Evolutionary conservation across 2,329 filamentous ascomycete genomes (phyloP), one percentile per base, ranked within the genome.

Genomic region (Fusarium chuoi): DNA sequence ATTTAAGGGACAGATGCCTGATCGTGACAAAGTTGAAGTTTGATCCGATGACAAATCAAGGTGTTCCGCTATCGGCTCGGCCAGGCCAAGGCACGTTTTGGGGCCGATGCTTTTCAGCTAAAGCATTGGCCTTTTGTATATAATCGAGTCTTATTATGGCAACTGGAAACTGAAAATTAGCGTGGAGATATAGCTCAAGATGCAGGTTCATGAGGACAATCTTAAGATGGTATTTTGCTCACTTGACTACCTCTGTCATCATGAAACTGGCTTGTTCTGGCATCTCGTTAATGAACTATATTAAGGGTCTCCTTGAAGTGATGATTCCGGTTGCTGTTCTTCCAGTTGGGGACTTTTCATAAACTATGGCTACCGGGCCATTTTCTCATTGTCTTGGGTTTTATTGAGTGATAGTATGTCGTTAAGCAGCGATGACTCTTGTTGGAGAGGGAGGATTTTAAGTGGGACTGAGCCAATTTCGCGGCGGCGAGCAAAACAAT

Each of bases 401-500:
- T 24, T 44, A 6, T 9, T 18, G 12, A 28, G 39, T 18, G 10
- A 20, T 15, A 1, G 7, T 18, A 9, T 18, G n/a, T 22, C 12
- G 2, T 24, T 5, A 14, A 17, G 6, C 30, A 15, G 33, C 4
- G 7, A 26, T n/a, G 3, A 15, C 22, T 36, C 41, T n/a, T 38
- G 38, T 24, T 39, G 39, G 58, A 10, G 48, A 56, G 36, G 20
- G 18, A 30, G n/a, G 15, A 20, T 61, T 68, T 55, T 44, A 51
- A 68, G 66, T 69, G 66, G 66, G 51, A 26, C 65, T 69, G 66
- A 69, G 66, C 51, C n/a, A 69, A 69, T 69, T 69, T 55, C n/a
- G 66, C 66, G 66, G 42, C 7, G 7, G 8, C 2, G 12, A 36
- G 2, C 11, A 20, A 58, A 45, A 66, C 22, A 26, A 10, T 5